Conservation (phyloP, 345 rosid genomes). For the Brassica napus region Da-Ae NC_063452.1:18739001-18739500, state of each 20-base stretch:
- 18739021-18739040: neutral
- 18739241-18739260: neutral
- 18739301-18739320: neutral
- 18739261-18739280: neutral
- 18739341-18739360: neutral
- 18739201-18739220: neutral
- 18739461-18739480: neutral
- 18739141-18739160: neutral
- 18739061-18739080: neutral
- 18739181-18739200: neutral
- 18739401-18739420: neutral
- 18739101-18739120: neutral
- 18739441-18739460: neutral
- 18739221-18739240: neutral
- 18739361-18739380: neutral
- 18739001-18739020: neutral
- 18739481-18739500: neutral
- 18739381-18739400: neutral
- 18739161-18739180: neutral
- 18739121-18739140: neutral
- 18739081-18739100: neutral
- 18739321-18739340: neutral
- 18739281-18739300: neutral
- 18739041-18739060: neutral
- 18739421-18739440: neutral